Base-by-base conservation (phyloP, 805 yeast species). In the Debaryomyces maramus region DNA sequence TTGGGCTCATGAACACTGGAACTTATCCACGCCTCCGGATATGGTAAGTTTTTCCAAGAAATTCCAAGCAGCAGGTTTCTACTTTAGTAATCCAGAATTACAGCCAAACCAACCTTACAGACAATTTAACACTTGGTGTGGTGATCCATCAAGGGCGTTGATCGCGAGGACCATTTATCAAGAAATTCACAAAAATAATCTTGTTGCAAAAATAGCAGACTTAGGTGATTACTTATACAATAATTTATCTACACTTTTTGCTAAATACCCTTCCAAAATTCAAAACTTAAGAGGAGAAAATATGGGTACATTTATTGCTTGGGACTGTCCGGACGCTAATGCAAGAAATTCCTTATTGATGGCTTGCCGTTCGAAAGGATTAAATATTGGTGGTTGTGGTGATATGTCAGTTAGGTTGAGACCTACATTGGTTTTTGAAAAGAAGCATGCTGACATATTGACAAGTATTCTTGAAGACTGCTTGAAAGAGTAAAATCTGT, bases 91-190 rank as follows among this genome's bases (percentile, higher is more conserved):
- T 66, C 81, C 85, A 34, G 83, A 80, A 54, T 67, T 86, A 44
- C 73, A 83, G 51, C 95, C 95, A 56, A 73, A 80, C 64, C 63
- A 66, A 56, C 81, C 95, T n/a, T 86, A 83, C 76, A 80, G 95
- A 64, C 95, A 87, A 73, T 86, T 86, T 78, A 86, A 86, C 80
- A 86, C 95, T 43, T 86, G 95, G 95, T 85, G 91, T 69, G 95
- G 95, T 55, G 95, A 86, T 68, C 90, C 95, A 61, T 83, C 89
- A 44, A 80, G 83, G 67, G 76, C 85, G 61, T 70, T 86, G 54
- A 69, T 81, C 51, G 85, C 86, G 28, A 74, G 74, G 48, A 66
- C 81, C 43, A 81, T 81, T 47, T 75, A 74, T 48, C 70, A 77
- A 52, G 83, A 81, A 48, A 65, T 81, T 36, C 47, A 56, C 18